Evolutionary conservation across 345 rosid species (phyloP), one percentile per base, ranked within the genome.

Genomic region (Acer yangbiense): DNA sequence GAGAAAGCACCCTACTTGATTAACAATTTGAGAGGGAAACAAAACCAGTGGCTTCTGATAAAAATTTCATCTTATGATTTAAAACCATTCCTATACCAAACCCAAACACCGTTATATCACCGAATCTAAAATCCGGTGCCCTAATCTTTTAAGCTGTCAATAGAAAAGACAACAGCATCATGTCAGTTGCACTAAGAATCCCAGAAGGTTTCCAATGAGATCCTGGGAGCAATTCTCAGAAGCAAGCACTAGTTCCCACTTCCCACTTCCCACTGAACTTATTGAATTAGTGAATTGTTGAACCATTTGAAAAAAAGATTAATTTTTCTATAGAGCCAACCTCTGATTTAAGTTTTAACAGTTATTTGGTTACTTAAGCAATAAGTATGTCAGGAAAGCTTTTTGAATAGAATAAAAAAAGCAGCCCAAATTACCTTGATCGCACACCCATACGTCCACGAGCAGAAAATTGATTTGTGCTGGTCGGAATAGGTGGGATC

Each of bases 401-500:
- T 43, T 43, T 32, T 60, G 23, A 50, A 46, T 43, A 2, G 63
- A 54, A 50, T 11, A 35, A 8, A 20, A 20, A 63, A 46, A 25
- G n/a, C 39, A 35, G 23, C 21, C 1, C 18, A 61, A 77, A 39
- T 81, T 87, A 94, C 99, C 99, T 96, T 72, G 98, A 80, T 32
- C 98, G 89, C 76, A 94, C 92, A 78, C 97, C 97, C 88, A 85
- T 87, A 13, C 93, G 90, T 48, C 97, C 98, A 76, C 95, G 99
- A 67, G 95, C 95, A 23, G 97, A 91, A 79, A 94, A 96, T 68
- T 94, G 98, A 86, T 92, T 96, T 65, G 94, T 85, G 80, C 86
- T 73, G 6, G 87, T 83, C 44, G 98, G 95, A 81, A 94, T 86
- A 23, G 98, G 98, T 27, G 98, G 98, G 65, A 89, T 89, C 74